Evolutionary conservation across 1,284 basidiomycete genomes (phyloP).

Genomic region (Boletus mariae): DNA sequence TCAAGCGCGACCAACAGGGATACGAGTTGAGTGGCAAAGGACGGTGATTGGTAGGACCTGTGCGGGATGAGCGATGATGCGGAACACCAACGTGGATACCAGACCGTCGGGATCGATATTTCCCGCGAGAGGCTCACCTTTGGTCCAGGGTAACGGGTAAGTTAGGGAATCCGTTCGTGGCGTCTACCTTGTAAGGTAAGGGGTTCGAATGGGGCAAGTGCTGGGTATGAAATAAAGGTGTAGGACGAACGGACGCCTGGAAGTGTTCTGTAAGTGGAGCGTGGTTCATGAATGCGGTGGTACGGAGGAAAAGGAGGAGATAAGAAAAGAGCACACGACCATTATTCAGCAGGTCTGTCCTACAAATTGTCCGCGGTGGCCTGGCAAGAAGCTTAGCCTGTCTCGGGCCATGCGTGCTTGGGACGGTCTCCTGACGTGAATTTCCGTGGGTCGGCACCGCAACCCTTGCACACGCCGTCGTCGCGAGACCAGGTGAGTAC

Average conservation of each 20-base stretch:
- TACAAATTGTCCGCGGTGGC: background rate
- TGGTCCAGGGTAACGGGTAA: slow-evolving; percentile 41
- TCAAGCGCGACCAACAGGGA: slow-evolving; percentile 52
- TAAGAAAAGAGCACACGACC: background rate
- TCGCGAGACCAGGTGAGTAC: background rate
- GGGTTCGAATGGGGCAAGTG: background rate
- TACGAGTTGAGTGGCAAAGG: slow-evolving; percentile 59
- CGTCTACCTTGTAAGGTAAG: background rate
- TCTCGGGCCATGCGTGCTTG: background rate
- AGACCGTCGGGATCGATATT: background rate
- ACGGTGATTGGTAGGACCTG: slow-evolving; percentile 64
- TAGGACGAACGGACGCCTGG: background rate
- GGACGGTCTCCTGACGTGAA: background rate
- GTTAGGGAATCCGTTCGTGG: background rate
- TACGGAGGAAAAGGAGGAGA: background rate
- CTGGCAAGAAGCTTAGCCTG: background rate
- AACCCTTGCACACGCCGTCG: background rate
- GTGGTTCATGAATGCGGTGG: background rate
- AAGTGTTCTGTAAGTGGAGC: background rate
- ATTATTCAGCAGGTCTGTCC: background rate
- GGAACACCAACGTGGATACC: background rate
- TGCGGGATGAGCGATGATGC: slow-evolving; percentile 22
- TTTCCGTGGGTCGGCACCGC: background rate
- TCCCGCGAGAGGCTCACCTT: slow-evolving; percentile 51
- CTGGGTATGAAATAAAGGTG: background rate